These are phyloP conservation scores for Cytospora mali DNA, from an alignment of 2,329 filamentous ascomycete species.

Conservation along the genomic window DNA sequence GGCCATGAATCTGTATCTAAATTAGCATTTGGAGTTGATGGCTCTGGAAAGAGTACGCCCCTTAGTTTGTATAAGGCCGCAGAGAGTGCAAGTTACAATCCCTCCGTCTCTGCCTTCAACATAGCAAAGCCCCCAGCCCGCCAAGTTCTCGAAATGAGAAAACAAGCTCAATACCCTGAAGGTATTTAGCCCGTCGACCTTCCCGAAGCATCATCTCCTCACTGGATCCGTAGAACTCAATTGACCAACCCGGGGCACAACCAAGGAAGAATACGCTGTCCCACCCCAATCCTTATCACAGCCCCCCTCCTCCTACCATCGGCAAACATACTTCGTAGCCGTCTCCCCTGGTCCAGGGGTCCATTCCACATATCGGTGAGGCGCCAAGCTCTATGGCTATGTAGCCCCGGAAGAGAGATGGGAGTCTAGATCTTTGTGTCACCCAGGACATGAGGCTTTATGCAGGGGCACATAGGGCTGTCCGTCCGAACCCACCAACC, in stretches of 20 bases:
- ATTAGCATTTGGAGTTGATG: no score
- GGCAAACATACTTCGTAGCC: background rate
- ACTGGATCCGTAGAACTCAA: background rate
- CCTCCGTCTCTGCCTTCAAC: no score
- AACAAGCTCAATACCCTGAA: background rate
- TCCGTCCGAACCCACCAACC: no score
- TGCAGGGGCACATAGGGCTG: background rate
- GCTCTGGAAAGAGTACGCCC: no score
- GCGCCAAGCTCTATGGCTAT: background rate
- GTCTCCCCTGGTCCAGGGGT: background rate
- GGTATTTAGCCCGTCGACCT: background rate
- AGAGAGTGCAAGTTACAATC: no score
- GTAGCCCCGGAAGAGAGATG: background rate
- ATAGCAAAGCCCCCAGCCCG: no score
- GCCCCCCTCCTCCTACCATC: background rate
- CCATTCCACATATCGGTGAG: background rate
- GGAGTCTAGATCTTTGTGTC: background rate
- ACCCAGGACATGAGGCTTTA: background rate
- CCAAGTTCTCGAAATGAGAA: no score
- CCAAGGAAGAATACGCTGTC: background rate
- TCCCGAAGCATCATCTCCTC: background rate
- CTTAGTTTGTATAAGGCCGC: no score
- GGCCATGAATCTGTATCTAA: no score
- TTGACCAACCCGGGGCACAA: background rate
- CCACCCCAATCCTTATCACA: background rate